These are phyloP conservation scores for Deuterostichococcus epilithicus DNA, from an alignment of 139 green algal species.

Conservation along the genomic window DNA sequence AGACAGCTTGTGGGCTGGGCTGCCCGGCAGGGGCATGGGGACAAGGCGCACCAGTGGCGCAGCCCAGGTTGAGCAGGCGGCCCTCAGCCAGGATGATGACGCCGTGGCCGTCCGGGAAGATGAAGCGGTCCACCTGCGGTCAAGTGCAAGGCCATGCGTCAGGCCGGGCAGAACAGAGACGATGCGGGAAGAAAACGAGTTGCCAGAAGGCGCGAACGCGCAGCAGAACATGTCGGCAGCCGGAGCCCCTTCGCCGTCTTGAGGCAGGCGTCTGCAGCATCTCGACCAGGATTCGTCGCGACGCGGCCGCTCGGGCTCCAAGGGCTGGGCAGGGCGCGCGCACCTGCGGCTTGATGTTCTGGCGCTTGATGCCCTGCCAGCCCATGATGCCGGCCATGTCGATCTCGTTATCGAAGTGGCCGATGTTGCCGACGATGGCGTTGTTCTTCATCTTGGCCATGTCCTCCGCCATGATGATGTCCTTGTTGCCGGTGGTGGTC, in stretches of 20 bases:
- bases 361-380: constrained; percentile 85
- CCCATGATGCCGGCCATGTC: constrained; percentile 94
- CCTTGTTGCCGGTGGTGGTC: constrained; percentile 62
- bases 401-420: constrained; percentile 99
- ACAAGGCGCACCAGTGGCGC: constrained; percentile 67
- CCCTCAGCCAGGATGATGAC: constrained; percentile 98
- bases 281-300: too few species aligned
- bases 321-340: not conserved
- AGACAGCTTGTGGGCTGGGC: too few species aligned
- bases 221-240: too few species aligned
- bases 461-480: constrained; percentile 95
- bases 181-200: too few species aligned
- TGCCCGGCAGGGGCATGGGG: too few species aligned
- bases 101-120: constrained; percentile 98
- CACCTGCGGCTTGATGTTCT: constrained; percentile 98
- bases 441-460: constrained; percentile 99
- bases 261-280: too few species aligned
- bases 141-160: not conserved
- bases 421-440: constrained; percentile 99
- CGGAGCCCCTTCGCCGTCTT: too few species aligned
- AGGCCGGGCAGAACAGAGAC: too few species aligned
- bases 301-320: too few species aligned
- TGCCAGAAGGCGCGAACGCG: too few species aligned
- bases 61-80: constrained; percentile 99
- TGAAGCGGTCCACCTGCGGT: constrained; percentile 83